These are phyloP conservation scores for Lavandula angustifolia DNA, from an alignment of 257 asterid species.

Conservation along the genomic window DNA sequence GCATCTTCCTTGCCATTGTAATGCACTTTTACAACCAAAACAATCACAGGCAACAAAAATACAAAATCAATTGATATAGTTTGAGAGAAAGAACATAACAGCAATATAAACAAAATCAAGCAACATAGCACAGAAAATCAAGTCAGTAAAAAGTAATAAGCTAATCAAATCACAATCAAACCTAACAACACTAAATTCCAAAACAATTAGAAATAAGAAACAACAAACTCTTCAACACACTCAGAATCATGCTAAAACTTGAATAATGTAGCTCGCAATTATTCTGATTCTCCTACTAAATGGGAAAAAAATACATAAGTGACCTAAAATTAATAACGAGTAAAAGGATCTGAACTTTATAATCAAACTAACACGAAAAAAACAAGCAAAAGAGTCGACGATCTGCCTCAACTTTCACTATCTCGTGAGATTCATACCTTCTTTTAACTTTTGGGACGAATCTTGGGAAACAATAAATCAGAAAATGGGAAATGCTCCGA, in stretches of 20 bases:
- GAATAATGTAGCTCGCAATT: too few relatives aligned
- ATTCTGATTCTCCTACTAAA: too few relatives aligned
- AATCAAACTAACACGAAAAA: not conserved
- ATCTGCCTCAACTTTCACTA: not conserved
- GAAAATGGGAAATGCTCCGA: too few relatives aligned
- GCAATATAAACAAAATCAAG: not conserved
- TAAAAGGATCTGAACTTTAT: conserved; percentile 2
- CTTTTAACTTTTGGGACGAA: not conserved
- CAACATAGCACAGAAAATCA: too few relatives aligned
- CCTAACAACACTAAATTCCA: too few relatives aligned
- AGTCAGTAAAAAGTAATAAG: too few relatives aligned
- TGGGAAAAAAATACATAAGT: not conserved
- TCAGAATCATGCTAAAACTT: too few relatives aligned
- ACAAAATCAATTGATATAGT: conserved; percentile 21
- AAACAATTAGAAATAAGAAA: too few relatives aligned
- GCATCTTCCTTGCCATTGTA: conserved; percentile 93
- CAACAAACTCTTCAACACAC: too few relatives aligned
- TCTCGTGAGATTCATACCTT: not conserved
- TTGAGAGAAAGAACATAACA: conserved; percentile 7
- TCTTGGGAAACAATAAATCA: not conserved
- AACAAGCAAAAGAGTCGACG: conserved; percentile 6
- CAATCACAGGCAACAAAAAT: conserved; percentile 16
- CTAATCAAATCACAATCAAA: too few relatives aligned
- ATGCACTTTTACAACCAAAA: conserved; percentile 34
- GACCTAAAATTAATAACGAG: conserved; percentile 8